These are phyloP conservation scores for Croton setiger DNA, from an alignment of 441 rosid species.

Conservation along the genomic window DNA sequence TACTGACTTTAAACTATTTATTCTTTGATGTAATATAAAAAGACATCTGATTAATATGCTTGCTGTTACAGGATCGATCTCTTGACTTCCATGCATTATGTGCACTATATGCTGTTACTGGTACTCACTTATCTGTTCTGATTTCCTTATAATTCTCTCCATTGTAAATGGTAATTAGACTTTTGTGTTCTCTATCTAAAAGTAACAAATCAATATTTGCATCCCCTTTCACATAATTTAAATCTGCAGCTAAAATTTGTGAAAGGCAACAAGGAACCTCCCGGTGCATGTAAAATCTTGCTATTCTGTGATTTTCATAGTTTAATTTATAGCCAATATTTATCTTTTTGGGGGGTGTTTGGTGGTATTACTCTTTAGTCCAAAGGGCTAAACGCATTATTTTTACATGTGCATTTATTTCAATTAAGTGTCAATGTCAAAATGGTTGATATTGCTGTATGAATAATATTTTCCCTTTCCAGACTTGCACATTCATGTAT, in stretches of 20 bases:
- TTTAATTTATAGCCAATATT: neutral
- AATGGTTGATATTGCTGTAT: neutral
- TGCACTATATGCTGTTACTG: conserved; percentile 76
- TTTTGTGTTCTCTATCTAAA: conserved; percentile 6
- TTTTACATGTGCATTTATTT: neutral
- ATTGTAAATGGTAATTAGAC: conserved; percentile 3
- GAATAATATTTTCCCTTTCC: neutral
- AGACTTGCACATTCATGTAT: neutral
- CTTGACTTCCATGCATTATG: conserved; percentile 64
- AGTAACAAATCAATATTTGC: neutral
- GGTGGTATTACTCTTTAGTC: neutral
- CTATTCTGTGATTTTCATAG: neutral
- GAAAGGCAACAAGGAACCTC: neutral
- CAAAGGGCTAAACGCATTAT: neutral
- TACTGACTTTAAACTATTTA: neutral
- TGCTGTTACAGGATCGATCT: conserved; percentile 58
- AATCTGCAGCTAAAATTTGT: conserved; percentile 5
- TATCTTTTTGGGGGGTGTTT: neutral
- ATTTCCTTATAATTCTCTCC: conserved; percentile 6
- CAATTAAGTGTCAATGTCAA: neutral
- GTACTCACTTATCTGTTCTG: conserved; percentile 29
- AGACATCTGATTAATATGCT: conserved; percentile 22
- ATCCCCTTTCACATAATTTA: neutral
- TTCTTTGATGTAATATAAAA: conserved; percentile 4
- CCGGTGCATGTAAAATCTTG: conserved; percentile 1